Evolutionary conservation across 2,329 filamentous ascomycete species (phyloP).

Genomic region (Amesomyces nigricolor): DNA sequence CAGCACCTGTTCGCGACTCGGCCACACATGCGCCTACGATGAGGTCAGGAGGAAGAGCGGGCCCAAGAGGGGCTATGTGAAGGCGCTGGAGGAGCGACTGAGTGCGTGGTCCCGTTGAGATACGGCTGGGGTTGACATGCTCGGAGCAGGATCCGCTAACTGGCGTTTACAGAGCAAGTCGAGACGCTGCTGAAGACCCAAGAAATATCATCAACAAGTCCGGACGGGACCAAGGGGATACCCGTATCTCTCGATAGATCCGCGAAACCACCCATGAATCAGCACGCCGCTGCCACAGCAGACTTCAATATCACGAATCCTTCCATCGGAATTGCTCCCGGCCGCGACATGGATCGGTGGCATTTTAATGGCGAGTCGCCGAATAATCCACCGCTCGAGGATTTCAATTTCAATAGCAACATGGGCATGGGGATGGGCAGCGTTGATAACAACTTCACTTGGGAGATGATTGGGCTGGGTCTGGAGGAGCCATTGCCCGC

Average conservation of each 20-base stretch:
- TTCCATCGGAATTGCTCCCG: constrained; percentile 41
- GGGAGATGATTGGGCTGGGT: constrained; percentile 66
- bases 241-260: constrained; percentile 29
- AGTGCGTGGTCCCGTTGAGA: constrained; percentile 51
- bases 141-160: constrained; percentile 14
- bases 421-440: constrained; percentile 47
- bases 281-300: constrained; percentile 30
- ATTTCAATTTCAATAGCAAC: constrained; percentile 51
- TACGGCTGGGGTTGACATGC: background rate
- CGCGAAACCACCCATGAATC: constrained; percentile 29
- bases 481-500: constrained; percentile 55
- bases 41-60: constrained; percentile 92
- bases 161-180: constrained; percentile 67
- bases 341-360: constrained; percentile 51
- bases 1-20: constrained; percentile 79
- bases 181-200: constrained; percentile 84
- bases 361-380: constrained; percentile 51
- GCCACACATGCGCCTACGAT: constrained; percentile 84
- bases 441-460: constrained; percentile 58
- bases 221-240: constrained; percentile 35
- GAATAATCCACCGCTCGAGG: constrained; percentile 41
- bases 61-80: constrained; percentile 90
- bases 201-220: constrained; percentile 42
- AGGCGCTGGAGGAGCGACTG: constrained; percentile 84
- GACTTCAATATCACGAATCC: constrained; percentile 43